A percentile compares a stretch with the other conserved stretches of the same genome.
Evolutionary conservation across 805 yeast genomes (phyloP).

Genomic region (Hanseniaspora taiwanica): DNA sequence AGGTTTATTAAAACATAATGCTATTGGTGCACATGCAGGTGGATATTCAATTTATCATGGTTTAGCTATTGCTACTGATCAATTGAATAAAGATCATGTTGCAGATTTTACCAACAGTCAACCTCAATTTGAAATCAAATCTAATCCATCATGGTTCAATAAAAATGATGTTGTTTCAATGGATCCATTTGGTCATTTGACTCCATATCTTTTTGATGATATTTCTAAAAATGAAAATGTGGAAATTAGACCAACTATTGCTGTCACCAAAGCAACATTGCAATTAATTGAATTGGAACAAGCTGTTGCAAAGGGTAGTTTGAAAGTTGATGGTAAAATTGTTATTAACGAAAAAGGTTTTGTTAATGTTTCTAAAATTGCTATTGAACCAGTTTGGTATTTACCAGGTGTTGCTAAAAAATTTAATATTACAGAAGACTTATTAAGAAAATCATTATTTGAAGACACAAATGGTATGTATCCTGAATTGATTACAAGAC

Average conservation of each 20-base stretch:
- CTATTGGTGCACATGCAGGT: slow-evolving; percentile 55
- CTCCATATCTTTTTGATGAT: slow-evolving; percentile 44
- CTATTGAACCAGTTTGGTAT: slow-evolving; percentile 62
- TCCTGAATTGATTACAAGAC: slow-evolving; percentile 55
- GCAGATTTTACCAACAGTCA: slow-evolving; percentile 54
- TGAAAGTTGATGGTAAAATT: slow-evolving; percentile 45
- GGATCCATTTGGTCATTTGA: slow-evolving; percentile 57
- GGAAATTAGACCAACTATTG: slow-evolving; percentile 51
- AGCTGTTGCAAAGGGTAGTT: slow-evolving; percentile 38
- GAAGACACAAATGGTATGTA: slow-evolving; percentile 63
- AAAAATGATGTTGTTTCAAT: slow-evolving; percentile 45
- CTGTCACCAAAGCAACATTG: slow-evolving; percentile 54
- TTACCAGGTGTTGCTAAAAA: slow-evolving; percentile 57
- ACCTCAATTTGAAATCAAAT: slow-evolving; percentile 44
- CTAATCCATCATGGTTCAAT: slow-evolving; percentile 44
- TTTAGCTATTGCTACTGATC: slow-evolving; percentile 47
- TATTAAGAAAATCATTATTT: slow-evolving; percentile 45
- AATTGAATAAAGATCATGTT: slow-evolving; percentile 35
- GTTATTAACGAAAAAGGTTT: slow-evolving; percentile 50
- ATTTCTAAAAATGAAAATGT: slow-evolving; percentile 32
- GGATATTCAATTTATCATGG: slow-evolving; percentile 55
- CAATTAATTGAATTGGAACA: slow-evolving; percentile 45
- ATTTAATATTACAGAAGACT: slow-evolving; percentile 41
- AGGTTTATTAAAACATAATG: slow-evolving; percentile 41
- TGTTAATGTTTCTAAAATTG: slow-evolving; percentile 47